Conservation (phyloP, 73 alveolate species). For the Paramecium sexaurelia region DNA sequence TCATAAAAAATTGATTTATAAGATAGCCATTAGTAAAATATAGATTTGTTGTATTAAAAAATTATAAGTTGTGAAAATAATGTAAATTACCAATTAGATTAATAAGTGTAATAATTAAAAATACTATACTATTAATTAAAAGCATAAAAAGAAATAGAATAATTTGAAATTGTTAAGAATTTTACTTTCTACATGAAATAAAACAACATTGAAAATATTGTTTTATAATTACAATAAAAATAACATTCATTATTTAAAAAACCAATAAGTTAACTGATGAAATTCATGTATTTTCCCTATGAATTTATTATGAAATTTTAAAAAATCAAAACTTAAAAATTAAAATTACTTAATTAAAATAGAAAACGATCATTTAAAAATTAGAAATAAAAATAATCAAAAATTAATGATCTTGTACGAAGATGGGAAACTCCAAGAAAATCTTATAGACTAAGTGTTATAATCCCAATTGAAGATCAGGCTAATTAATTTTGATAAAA, state of each 20-base stretch:
- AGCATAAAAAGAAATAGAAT: neutral
- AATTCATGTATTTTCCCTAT: neutral
- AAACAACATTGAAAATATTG: neutral
- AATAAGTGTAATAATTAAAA: neutral
- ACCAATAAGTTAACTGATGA: neutral
- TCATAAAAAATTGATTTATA: neutral
- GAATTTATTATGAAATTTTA: neutral
- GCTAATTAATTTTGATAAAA: too few relatives aligned
- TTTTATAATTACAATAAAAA: neutral
- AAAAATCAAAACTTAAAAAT: neutral
- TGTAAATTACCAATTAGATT: neutral
- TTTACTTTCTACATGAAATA: neutral
- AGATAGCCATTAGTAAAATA: neutral
- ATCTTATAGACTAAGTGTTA: neutral
- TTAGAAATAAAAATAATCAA: neutral
- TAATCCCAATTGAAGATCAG: neutral
- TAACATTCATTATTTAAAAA: neutral
- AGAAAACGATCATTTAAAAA: neutral
- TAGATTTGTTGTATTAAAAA: neutral
- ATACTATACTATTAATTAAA: neutral
- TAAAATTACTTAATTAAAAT: neutral
- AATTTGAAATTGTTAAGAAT: conserved; percentile 31
- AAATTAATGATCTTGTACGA: neutral
- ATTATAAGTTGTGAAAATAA: neutral
- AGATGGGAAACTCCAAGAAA: conserved; percentile 12